These are phyloP conservation scores for Collybia sordida DNA, from an alignment of 768 basidiomycete species.

Conservation along the genomic window DNA sequence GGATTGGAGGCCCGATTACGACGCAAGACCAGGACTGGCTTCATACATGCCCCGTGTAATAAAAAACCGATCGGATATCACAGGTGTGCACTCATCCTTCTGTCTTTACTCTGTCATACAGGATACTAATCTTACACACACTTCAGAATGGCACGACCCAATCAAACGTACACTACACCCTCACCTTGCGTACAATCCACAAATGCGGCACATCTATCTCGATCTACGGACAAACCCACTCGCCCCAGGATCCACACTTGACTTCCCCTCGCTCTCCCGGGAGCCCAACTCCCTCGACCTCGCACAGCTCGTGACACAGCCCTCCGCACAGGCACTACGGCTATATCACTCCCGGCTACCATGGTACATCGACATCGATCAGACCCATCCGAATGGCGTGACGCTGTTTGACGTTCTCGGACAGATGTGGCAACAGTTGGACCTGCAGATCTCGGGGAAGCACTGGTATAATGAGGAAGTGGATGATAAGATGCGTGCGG, in stretches of 20 bases:
- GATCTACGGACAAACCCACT: constrained; percentile 49
- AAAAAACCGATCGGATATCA: constrained; percentile 29
- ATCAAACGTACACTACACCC: constrained; percentile 28
- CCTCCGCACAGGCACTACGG: constrained; percentile 49
- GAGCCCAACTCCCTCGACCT: constrained; percentile 48
- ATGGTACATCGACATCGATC: constrained; percentile 64
- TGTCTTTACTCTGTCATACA: neutral
- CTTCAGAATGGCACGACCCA: constrained; percentile 23
- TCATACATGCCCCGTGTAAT: constrained; percentile 25
- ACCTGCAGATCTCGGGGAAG: constrained; percentile 40
- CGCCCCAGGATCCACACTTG: constrained; percentile 20
- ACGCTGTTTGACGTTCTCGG: constrained; percentile 56
- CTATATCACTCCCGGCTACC: constrained; percentile 58
- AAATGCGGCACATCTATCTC: constrained; percentile 38
- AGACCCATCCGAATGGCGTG: constrained; percentile 49
- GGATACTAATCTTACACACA: constrained; percentile 18
- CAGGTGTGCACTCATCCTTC: constrained; percentile 22
- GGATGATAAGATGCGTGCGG: constrained; percentile 40
- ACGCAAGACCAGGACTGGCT: constrained; percentile 22
- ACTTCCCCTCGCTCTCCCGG: constrained; percentile 46
- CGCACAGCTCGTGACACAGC: constrained; percentile 51
- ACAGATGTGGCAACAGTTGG: constrained; percentile 43
- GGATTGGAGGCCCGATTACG: constrained; percentile 46
- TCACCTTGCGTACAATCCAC: constrained; percentile 24
- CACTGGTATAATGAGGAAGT: constrained; percentile 65